Conservation (phyloP, 129 eudicot genomes). For the Arctium lappa region DNA sequence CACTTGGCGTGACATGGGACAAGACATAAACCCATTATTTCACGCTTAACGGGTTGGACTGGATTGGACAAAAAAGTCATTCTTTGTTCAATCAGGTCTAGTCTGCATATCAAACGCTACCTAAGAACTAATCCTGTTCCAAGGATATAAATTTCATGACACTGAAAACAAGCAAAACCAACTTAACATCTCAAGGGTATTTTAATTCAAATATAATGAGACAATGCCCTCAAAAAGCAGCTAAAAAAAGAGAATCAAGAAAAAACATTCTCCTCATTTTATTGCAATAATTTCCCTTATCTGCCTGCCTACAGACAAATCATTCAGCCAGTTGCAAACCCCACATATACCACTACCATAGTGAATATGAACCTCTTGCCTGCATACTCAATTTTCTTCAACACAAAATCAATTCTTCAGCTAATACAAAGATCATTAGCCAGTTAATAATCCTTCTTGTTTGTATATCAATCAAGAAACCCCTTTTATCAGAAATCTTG, state of each 20-base stretch:
- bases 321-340: neutral
- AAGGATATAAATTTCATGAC: neutral
- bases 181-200: neutral
- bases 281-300: constrained; percentile 17
- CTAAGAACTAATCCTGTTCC: neutral
- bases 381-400: constrained; percentile 7
- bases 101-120: too few relatives aligned
- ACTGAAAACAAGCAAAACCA: neutral
- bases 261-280: neutral
- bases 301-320: constrained; percentile 16
- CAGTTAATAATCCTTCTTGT: constrained; percentile 18
- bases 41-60: too few relatives aligned
- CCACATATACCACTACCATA: neutral
- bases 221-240: neutral
- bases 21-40: too few relatives aligned
- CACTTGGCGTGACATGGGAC: too few relatives aligned
- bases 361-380: neutral
- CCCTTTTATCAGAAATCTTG: neutral
- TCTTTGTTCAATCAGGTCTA: too few relatives aligned
- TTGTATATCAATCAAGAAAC: constrained; percentile 24
- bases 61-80: too few relatives aligned
- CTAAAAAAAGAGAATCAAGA: neutral
- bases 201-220: neutral
- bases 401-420: constrained; percentile 3
- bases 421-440: constrained; percentile 6